Evolutionary conservation across 164 flowering plant genomes (phyloP).

Genomic region (Chimonanthus salicifolius): DNA sequence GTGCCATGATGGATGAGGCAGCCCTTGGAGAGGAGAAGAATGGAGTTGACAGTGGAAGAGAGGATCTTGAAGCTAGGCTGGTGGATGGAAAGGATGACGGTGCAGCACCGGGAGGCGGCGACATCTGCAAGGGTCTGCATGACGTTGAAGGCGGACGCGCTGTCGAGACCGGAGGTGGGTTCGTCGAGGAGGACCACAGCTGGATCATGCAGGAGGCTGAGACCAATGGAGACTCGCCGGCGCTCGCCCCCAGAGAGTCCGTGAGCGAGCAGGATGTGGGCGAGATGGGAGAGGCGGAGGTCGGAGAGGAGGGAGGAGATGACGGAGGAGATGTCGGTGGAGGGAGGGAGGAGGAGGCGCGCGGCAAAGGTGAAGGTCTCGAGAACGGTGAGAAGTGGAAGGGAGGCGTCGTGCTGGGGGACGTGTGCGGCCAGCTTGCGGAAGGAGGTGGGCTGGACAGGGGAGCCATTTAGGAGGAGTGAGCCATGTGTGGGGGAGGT

Average conservation of each 20-base stretch:
- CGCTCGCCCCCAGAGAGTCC: conserved; percentile 90
- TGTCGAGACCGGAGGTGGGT: conserved; percentile 94
- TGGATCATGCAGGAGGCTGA: conserved; percentile 83
- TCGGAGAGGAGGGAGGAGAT: conserved; percentile 54
- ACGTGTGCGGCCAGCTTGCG: conserved; percentile 81
- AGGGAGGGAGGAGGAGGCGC: conserved; percentile 46
- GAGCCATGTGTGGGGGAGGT: conserved; percentile 57
- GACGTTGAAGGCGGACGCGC: conserved; percentile 70
- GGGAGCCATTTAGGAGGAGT: conserved; percentile 61
- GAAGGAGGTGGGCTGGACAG: conserved; percentile 54
- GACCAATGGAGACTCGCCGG: conserved; percentile 86
- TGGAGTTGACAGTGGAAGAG: conserved; percentile 41
- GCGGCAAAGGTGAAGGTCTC: conserved; percentile 85
- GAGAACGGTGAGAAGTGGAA: conserved; percentile 66
- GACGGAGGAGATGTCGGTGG: conserved; percentile 18
- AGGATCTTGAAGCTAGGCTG: conserved; percentile 92
- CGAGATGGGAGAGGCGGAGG: conserved; percentile 55
- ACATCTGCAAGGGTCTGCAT: conserved; percentile 59
- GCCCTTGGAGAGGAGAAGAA: conserved; percentile 72
- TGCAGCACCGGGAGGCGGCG: conserved; percentile 43
- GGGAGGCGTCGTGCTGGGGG: conserved; percentile 80
- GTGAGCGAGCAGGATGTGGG: conserved; percentile 39
- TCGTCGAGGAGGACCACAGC: conserved; percentile 79
- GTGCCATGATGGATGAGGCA: conserved; percentile 73
- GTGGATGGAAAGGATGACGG: conserved; percentile 78